These are phyloP conservation scores for Lodderomyces jiufengensis DNA, from an alignment of 1,139 yeast species.

Conservation along the genomic window DNA sequence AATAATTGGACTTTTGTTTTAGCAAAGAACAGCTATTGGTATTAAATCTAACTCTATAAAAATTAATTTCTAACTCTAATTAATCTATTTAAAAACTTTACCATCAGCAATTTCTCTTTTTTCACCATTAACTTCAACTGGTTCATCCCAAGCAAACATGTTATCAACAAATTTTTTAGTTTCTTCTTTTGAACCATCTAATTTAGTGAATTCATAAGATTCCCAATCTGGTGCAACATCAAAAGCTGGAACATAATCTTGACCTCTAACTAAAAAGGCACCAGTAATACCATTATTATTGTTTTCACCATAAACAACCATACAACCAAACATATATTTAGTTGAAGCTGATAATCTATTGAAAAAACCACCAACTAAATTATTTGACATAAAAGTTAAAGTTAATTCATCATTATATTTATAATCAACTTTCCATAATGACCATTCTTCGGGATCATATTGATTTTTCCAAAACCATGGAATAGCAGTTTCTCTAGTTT, in stretches of 20 bases:
- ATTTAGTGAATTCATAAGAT: conserved; percentile 45
- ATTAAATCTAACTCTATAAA: no score
- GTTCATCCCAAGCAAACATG: conserved; percentile 54
- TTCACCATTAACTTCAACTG: conserved; percentile 44
- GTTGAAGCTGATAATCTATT: conserved; percentile 88
- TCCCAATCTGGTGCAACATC: conserved; percentile 99
- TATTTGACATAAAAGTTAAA: conserved; percentile 96
- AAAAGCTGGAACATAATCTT: conserved; percentile 85
- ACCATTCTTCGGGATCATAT: conserved; percentile 91
- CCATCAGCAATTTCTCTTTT: conserved; percentile 48
- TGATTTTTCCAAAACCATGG: conserved; percentile 97
- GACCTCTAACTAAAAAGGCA: conserved; percentile 94
- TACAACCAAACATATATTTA: conserved; percentile 90
- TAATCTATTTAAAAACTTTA: conserved; percentile 45
- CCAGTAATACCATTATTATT: conserved; percentile 97
- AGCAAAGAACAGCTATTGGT: no score
- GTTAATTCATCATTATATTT: conserved; percentile 98
- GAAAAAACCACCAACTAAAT: conserved; percentile 98
- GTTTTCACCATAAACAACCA: conserved; percentile 97
- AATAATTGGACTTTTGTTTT: no score
- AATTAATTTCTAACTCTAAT: no score
- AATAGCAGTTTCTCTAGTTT: conserved; percentile 88
- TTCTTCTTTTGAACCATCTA: conserved; percentile 38
- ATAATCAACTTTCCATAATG: conserved; percentile 93
- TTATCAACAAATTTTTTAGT: conserved; percentile 41